A percentile compares a stretch with the other conserved stretches of the same genome.
Conservation (phyloP, 129 eudicot species). For the Saposhnikovia divaricata region DNA sequence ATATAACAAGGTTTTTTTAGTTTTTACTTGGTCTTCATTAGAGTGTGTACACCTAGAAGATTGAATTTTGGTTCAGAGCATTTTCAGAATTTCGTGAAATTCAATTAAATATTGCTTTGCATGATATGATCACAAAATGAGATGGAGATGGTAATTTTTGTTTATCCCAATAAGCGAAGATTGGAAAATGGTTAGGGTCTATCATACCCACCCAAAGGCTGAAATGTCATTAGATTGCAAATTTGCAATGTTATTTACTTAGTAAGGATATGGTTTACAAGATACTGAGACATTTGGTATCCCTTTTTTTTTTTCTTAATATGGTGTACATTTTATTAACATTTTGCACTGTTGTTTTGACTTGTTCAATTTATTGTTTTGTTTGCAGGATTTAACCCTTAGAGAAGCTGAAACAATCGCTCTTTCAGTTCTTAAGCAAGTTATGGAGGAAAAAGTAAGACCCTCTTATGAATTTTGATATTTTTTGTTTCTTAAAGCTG, state of each 20-base stretch:
- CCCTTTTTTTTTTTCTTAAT: not conserved
- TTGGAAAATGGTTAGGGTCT: not conserved
- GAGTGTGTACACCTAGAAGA: not conserved
- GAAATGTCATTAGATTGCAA: not conserved
- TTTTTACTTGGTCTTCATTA: not conserved
- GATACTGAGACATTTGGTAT: not conserved
- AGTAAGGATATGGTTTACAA: not conserved
- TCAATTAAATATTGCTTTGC: not conserved
- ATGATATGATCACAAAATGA: not conserved
- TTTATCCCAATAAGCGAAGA: not conserved
- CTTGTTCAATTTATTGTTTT: not conserved
- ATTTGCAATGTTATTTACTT: not conserved
- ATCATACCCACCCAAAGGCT: not conserved
- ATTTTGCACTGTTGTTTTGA: not conserved
- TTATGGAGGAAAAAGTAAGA: conserved; percentile 96
- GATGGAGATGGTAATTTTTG: not conserved
- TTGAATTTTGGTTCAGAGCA: not conserved
- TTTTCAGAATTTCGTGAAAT: not conserved
- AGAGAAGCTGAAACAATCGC: conserved; percentile 92
- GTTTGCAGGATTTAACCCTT: conserved; percentile 67
- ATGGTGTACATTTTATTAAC: not conserved
- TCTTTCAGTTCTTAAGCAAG: conserved; percentile 95
- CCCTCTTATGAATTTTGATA: not conserved
- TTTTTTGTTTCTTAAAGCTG: not conserved
- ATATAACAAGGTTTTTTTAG: conserved; percentile 50